Base-by-base conservation (phyloP, 495 filamentous ascomycete species). In the Penicillium egyptiacum region DNA sequence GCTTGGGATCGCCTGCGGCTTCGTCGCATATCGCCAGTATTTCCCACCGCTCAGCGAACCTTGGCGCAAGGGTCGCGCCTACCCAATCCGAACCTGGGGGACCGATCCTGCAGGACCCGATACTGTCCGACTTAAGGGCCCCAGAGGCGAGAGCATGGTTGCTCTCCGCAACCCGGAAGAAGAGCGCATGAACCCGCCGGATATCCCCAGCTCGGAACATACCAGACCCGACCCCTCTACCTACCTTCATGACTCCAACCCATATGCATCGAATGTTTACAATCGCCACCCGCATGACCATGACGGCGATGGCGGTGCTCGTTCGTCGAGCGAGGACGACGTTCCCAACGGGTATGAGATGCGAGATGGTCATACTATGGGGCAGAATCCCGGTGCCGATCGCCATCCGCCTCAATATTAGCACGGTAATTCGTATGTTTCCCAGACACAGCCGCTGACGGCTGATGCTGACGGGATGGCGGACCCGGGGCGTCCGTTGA, bases 1-100 rank as follows among this genome's bases (percentile, higher is more conserved):
- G 2, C 83, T 92, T 44, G 89, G 89, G 4, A 62, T 78, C 19
- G 50, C 68, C 42, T 74, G 75, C 50, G 81, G 79, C 44, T 76
- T 66, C 51, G 62, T 77, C 50, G 69, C 81, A 11, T 84, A 83
- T 58, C 77, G 71, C 43, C 81, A 83, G 64, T 83, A 84, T 58
- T 83, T 82, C 60, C 84, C 84, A 12, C 68, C 84, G 3, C 58
- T 87, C 26, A 67, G 60, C 33, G 79, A 86, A 50, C 60, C 81
- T 14, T 80, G 77, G 79, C 75, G 73, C 52, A 86, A 87, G 61
- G 84, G 84, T 7, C 78, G 84, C 3, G 84, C 84, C 35, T 82
- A 84, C 57, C 80, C 84, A 3, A 86, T 86, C 55, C 78, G 83
- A 17, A 76, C 74, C 26, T 87, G 84, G 84, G 84, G 80, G 3